Conservation (phyloP, 2,329 filamentous ascomycete genomes). For the Sporothrix pallida region DNA sequence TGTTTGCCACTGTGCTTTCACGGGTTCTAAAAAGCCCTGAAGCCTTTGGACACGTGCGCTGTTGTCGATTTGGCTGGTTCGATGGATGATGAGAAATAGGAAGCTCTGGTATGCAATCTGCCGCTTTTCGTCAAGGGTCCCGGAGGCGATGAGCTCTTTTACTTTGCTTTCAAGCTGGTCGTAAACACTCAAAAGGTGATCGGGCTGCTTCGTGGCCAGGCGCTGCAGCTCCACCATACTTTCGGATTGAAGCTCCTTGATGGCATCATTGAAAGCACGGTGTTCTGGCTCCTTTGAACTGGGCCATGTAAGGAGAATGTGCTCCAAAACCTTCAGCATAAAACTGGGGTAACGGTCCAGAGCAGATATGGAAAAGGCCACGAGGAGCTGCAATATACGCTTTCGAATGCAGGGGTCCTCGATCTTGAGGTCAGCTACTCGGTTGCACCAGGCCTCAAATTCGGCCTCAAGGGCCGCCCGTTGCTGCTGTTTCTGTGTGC, state of each 20-base stretch:
- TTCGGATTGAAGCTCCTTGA: constrained; percentile 85
- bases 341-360: constrained; percentile 78
- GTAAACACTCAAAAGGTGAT: constrained; percentile 87
- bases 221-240: constrained; percentile 88
- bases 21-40: constrained; percentile 77
- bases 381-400: constrained; percentile 78
- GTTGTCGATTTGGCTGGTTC: constrained; percentile 75
- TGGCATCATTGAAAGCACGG: constrained; percentile 79
- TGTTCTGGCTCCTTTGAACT: constrained; percentile 67
- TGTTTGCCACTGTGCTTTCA: constrained; percentile 80
- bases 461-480: constrained; percentile 64
- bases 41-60: constrained; percentile 74
- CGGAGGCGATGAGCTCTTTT: constrained; percentile 75
- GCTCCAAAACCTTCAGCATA: constrained; percentile 87
- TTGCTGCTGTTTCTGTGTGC: constrained; percentile 60
- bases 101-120: constrained; percentile 88
- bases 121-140: constrained; percentile 78
- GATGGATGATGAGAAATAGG: constrained; percentile 92
- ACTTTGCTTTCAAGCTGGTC: constrained; percentile 84
- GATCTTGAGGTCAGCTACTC: constrained; percentile 71
- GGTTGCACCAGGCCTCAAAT: constrained; percentile 74
- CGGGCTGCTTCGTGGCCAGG: constrained; percentile 86
- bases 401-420: constrained; percentile 87
- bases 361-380: constrained; percentile 82
- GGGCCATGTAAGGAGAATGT: constrained; percentile 86